Evolutionary conservation across 352 stramenopile genomes (phyloP).

Genomic region (Pythium chondricola): DNA sequence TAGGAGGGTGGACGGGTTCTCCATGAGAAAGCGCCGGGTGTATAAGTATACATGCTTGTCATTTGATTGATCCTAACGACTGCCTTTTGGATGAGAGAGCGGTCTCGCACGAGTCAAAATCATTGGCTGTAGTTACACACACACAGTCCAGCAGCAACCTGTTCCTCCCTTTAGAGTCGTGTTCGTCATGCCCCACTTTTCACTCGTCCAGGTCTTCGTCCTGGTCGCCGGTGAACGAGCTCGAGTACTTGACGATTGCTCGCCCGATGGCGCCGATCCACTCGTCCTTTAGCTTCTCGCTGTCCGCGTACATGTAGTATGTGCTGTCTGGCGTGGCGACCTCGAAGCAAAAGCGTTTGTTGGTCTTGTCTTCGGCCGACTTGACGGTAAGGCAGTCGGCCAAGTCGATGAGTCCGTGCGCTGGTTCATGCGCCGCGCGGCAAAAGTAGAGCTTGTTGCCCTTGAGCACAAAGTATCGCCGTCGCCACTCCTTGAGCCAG

Average conservation of each 20-base stretch:
- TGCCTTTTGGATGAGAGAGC: not conserved
- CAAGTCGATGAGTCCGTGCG: slow-evolving; percentile 87
- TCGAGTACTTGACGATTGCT: slow-evolving; percentile 96
- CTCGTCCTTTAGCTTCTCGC: slow-evolving; percentile 89
- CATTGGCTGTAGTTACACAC: too few relatives aligned
- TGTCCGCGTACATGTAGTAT: slow-evolving; percentile 91
- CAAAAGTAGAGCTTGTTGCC: slow-evolving; percentile 91
- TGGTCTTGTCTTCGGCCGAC: slow-evolving; percentile 88
- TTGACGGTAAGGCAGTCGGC: slow-evolving; percentile 89
- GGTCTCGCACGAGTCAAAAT: too few relatives aligned
- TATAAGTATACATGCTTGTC: too few relatives aligned
- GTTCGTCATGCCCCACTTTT: too few relatives aligned
- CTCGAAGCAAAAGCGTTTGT: slow-evolving; percentile 89
- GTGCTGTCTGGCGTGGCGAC: slow-evolving; percentile 84
- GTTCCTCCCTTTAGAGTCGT: too few relatives aligned
- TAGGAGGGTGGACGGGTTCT: slow-evolving; percentile 18
- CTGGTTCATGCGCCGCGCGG: slow-evolving; percentile 56
- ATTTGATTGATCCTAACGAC: not conserved
- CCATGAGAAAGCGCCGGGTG: not conserved
- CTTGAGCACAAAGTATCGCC: slow-evolving; percentile 89
- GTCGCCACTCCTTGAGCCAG: slow-evolving; percentile 90
- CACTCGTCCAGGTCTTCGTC: slow-evolving; percentile 47
- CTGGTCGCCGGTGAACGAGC: slow-evolving; percentile 92
- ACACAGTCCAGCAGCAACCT: too few relatives aligned
- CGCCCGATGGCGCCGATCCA: slow-evolving; percentile 95